phyloP scores from a whole-genome alignment of 108 stramenopile genomes.

The Epithemia pelagica region DNA sequence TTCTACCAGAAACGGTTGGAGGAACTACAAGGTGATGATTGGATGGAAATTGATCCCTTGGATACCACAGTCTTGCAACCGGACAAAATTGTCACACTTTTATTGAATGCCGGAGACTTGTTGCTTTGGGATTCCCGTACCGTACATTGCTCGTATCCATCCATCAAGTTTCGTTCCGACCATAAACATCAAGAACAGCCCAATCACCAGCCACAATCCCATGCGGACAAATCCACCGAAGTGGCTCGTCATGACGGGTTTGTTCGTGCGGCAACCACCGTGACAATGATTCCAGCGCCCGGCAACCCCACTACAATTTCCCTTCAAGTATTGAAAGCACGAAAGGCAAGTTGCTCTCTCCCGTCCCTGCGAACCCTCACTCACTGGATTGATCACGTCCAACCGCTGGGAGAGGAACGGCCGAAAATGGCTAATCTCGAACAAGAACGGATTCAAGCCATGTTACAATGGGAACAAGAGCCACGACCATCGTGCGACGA shows the following conservation, averaged over 20 bases:
- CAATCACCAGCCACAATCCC: not conserved
- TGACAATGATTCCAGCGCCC: constrained; percentile 24
- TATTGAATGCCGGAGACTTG: constrained; percentile 19
- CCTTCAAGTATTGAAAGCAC: not conserved
- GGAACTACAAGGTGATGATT: constrained; percentile 24
- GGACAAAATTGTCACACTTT: constrained; percentile 8
- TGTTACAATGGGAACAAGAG: not conserved
- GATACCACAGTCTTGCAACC: constrained; percentile 11
- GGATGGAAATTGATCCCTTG: constrained; percentile 32
- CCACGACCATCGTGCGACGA: too few species aligned
- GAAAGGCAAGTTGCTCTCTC: constrained; percentile 10
- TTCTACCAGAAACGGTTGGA: constrained; percentile 18
- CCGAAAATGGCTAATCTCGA: not conserved
- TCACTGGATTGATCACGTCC: constrained; percentile 22
- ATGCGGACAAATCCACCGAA: not conserved
- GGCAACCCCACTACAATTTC: not conserved
- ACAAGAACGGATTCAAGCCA: not conserved
- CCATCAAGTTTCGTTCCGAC: not conserved
- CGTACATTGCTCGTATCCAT: constrained; percentile 24
- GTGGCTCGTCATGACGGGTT: not conserved
- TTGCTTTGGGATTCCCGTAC: constrained; percentile 27
- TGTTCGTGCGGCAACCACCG: constrained; percentile 13
- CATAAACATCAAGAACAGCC: not conserved
- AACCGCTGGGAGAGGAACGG: constrained; percentile 23
- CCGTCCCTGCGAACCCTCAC: constrained; percentile 15